These are phyloP conservation scores for Mycoemilia scoparia DNA, from an alignment of 192 early-diverging fungal genomes.

Conservation along the genomic window DNA sequence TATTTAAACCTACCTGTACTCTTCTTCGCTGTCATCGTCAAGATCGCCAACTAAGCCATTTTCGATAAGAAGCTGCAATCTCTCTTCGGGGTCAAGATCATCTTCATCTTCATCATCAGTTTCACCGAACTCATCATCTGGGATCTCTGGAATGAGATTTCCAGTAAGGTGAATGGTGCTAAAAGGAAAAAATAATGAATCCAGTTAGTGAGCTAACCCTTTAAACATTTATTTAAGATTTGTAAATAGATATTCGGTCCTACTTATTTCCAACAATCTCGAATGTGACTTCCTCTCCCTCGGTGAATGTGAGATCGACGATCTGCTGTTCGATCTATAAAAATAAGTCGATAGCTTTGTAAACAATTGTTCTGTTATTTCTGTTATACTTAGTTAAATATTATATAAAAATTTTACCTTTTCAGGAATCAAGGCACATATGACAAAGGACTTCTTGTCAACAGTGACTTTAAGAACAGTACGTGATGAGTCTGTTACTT, in stretches of 20 bases:
- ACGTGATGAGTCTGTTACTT: slow-evolving; percentile 31
- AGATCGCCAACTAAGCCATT: slow-evolving; percentile 10
- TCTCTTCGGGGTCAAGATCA: slow-evolving; percentile 8
- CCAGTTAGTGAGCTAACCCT: too few species aligned
- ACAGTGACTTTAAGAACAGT: slow-evolving; percentile 49
- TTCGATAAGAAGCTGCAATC: slow-evolving; percentile 4
- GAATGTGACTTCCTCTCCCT: slow-evolving; percentile 74
- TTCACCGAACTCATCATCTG: slow-evolving; percentile 26
- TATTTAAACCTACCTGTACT: slow-evolving; percentile 21
- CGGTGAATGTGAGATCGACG: slow-evolving; percentile 44
- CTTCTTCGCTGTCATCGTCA: slow-evolving; percentile 23
- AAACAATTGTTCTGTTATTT: too few species aligned
- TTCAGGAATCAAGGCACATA: slow-evolving; percentile 67
- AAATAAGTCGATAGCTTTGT: too few species aligned
- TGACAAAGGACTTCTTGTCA: slow-evolving; percentile 50
- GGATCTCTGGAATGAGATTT: slow-evolving; percentile 13
- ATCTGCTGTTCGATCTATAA: slow-evolving; percentile 61
- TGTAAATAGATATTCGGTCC: neutral
- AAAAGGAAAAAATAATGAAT: too few species aligned
- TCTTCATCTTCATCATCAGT: slow-evolving; percentile 24
- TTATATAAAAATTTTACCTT: too few species aligned
- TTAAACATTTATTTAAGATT: slow-evolving; percentile 1
- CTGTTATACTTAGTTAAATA: too few species aligned
- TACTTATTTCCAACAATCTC: slow-evolving; percentile 40
- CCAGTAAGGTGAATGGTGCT: slow-evolving; percentile 22